Evolutionary conservation across 805 yeast species (phyloP).

Genomic region (Yamadazyma laniorum): DNA sequence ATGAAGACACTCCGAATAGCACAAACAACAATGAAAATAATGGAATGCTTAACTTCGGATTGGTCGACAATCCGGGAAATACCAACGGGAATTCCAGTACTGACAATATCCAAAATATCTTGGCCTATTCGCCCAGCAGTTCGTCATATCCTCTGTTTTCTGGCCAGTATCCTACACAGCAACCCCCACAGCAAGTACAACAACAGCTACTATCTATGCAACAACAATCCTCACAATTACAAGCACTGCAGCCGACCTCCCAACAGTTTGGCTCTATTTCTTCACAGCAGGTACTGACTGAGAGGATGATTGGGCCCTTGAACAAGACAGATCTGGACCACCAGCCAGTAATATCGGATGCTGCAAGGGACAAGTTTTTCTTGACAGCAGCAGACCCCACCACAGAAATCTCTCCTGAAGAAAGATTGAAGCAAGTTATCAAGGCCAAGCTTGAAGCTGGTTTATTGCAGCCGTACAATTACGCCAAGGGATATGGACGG

Average conservation of each 20-base stretch:
- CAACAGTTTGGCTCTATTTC: too few relatives aligned
- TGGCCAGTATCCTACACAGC: slow-evolving; percentile 7
- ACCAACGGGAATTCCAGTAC: slow-evolving; percentile 12
- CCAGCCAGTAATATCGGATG: slow-evolving; percentile 55
- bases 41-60: slow-evolving; percentile 23
- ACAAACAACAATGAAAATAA: slow-evolving; percentile 8
- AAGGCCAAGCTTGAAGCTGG: slow-evolving; percentile 95
- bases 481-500: slow-evolving; percentile 90
- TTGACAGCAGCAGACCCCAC: slow-evolving; percentile 97
- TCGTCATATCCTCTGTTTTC: slow-evolving; percentile 3
- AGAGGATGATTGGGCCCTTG: too few relatives aligned
- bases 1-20: slow-evolving; percentile 21
- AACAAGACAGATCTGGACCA: too few relatives aligned
- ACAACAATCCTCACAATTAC: slow-evolving; percentile 8
- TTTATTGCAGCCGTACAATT: slow-evolving; percentile 84
- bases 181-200: slow-evolving; percentile 12
- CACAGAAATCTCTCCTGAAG: slow-evolving; percentile 90
- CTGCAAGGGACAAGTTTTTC: slow-evolving; percentile 90
- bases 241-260: slow-evolving; percentile 1
- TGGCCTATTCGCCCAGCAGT: slow-evolving; percentile 29
- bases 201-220: slow-evolving; percentile 13
- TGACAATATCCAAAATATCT: slow-evolving; percentile 17
- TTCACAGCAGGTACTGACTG: slow-evolving; percentile 1
- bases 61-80: slow-evolving; percentile 6
- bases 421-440: slow-evolving; percentile 86